A percentile compares a stretch with the other conserved stretches of the same genome.
phyloP scores from a whole-genome alignment of 2,329 filamentous ascomycete genomes.

The Fusarium sp. region DNA sequence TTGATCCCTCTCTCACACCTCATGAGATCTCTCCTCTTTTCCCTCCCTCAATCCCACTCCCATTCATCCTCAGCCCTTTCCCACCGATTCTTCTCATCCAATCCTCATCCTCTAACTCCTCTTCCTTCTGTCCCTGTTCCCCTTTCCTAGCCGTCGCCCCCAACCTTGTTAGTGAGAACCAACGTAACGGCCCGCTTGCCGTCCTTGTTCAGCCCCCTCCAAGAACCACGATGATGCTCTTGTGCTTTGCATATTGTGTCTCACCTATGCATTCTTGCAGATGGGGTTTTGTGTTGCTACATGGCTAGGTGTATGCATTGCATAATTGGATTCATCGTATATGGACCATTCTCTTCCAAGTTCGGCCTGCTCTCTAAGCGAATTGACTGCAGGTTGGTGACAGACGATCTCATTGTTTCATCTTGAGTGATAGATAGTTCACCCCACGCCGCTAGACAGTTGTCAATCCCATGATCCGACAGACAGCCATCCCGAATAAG shows the following conservation, averaged over 20 bases:
- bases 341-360: background rate
- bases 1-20: slow-evolving; percentile 24
- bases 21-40: slow-evolving; percentile 4
- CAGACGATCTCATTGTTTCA: slow-evolving; percentile 4
- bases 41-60: background rate
- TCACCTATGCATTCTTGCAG: background rate
- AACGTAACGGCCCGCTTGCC: slow-evolving; percentile 13
- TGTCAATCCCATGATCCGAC: slow-evolving; percentile 33
- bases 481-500: slow-evolving; percentile 13
- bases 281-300: background rate
- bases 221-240: slow-evolving; percentile 27
- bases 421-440: background rate
- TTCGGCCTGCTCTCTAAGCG: background rate
- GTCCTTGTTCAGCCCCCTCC: slow-evolving; percentile 12
- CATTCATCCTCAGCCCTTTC: slow-evolving; percentile 1
- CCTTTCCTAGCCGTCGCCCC: slow-evolving; percentile 6
- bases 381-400: background rate
- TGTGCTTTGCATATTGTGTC: slow-evolving; percentile 9
- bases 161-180: slow-evolving; percentile 1
- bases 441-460: slow-evolving; percentile 31
- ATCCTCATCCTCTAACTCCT: slow-evolving; percentile 24
- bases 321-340: background rate
- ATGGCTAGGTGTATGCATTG: background rate
- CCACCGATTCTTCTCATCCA: slow-evolving; percentile 12
- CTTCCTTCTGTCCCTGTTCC: background rate